Evolutionary conservation across 1,139 yeast species (phyloP), one percentile per base, ranked within the genome.

Genomic region (Candida gigantensis): DNA sequence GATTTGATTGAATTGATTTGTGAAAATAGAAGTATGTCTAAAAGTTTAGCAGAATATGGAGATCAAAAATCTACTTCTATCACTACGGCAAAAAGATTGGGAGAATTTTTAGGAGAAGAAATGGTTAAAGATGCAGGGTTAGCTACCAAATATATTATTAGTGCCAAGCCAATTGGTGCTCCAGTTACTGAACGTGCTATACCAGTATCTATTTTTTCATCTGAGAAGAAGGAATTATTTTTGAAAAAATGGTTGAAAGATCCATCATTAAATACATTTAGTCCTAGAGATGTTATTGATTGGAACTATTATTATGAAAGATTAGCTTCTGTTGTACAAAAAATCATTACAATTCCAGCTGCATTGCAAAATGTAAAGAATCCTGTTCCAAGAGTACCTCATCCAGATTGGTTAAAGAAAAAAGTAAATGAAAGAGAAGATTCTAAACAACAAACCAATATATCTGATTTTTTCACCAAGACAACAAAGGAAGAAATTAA

Each of bases 51-150:
- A 10, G 98, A 92, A 54, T 94, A 94, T 52, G 97, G 82, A 5
- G 76, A 73, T 20, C 97, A 89, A 55, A 94, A 94, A 54, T 88
- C 97, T 0, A 89, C 97, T 0, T 88, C 97, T 0, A 92, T 94
- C 47, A 89, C 97, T 2, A 92, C 98, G 1, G 98, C 98, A 1
- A 79, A 74, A 49, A 74, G 99, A 48, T 69, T 94, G 35, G 97
- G 97, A 40, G 97, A 92, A 51, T 92, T 94, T 54, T 71, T 94
- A 48, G 98, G 98, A n/a, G 90, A 84, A 44, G 96, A 88, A 50
- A 92, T 92, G 96, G 95, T 89, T 7, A 89, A 88, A 51, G 97
- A 90, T 62, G 90, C 92, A 39, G 98, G 98, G 45, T 76, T 94
- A 45, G 96, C 96, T 2, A 92, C 97, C 62, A 89, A 89, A 57